Conservation (phyloP, 805 yeast genomes). For the Candida ipomoeae region DNA sequence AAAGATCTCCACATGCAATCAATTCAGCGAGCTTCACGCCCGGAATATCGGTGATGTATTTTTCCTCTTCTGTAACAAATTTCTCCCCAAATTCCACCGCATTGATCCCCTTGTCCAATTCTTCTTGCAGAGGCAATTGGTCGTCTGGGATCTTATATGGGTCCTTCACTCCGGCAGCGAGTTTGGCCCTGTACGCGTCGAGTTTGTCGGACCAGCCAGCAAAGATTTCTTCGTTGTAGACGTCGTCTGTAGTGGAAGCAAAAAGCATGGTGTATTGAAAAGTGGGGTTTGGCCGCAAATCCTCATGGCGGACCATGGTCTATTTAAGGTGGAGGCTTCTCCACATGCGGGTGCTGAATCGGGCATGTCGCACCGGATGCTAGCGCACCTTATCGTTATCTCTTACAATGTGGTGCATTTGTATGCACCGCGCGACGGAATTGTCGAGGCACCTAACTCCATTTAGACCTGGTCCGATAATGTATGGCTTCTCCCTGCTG, state of each 20-base stretch:
- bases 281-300: background rate
- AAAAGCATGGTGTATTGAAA: background rate
- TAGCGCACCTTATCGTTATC: slow-evolving; percentile 1
- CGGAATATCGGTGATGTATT: slow-evolving; percentile 9
- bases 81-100: slow-evolving; percentile 10
- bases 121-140: slow-evolving; percentile 13
- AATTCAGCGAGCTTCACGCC: slow-evolving; percentile 14
- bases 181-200: slow-evolving; percentile 24
- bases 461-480: too few relatives aligned
- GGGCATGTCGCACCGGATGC: slow-evolving; percentile 5
- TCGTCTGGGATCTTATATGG: slow-evolving; percentile 13
- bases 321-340: background rate
- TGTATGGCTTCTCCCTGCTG: too few relatives aligned
- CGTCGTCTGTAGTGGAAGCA: slow-evolving; percentile 6
- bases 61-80: slow-evolving; percentile 11
- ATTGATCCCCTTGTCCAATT: slow-evolving; percentile 16
- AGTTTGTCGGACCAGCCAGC: slow-evolving; percentile 29
- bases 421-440: background rate
- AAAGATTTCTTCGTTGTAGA: slow-evolving; percentile 8
- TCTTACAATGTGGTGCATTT: background rate
- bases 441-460: too few relatives aligned
- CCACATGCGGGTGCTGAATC: background rate
- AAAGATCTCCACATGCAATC: slow-evolving; percentile 12
- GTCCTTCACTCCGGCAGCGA: slow-evolving; percentile 19
- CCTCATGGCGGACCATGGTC: background rate